Evolutionary conservation across 2,329 filamentous ascomycete species (phyloP).

Genomic region (Ophiocordyceps camponoti-saundersi): DNA sequence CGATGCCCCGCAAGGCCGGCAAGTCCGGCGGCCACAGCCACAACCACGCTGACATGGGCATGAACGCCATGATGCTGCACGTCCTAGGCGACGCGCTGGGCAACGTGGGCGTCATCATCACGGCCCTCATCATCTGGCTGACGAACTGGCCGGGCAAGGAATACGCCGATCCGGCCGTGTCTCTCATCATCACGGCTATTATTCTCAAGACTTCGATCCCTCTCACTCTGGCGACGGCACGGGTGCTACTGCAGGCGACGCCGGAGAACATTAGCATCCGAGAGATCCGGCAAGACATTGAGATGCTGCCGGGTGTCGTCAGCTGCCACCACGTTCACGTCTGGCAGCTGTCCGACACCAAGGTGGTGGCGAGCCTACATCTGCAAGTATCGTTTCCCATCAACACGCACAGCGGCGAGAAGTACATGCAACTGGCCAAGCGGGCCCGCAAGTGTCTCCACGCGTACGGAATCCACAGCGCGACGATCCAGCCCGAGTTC

Average conservation of each 20-base stretch:
- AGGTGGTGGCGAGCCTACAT: slow-evolving; percentile 84
- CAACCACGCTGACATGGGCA: slow-evolving; percentile 80
- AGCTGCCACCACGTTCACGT: slow-evolving; percentile 94
- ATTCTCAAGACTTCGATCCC: slow-evolving; percentile 61
- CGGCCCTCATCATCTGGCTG: slow-evolving; percentile 81
- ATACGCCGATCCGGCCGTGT: slow-evolving; percentile 85
- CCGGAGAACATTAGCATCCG: slow-evolving; percentile 76
- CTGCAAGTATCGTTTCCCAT: slow-evolving; percentile 85
- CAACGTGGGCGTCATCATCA: slow-evolving; percentile 71
- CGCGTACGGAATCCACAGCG: slow-evolving; percentile 89
- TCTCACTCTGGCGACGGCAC: slow-evolving; percentile 61
- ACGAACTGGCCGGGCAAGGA: slow-evolving; percentile 64
- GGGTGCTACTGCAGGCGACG: slow-evolving; percentile 87
- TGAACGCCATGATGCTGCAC: slow-evolving; percentile 69
- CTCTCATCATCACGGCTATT: slow-evolving; percentile 78
- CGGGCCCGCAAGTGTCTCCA: slow-evolving; percentile 79
- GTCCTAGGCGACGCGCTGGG: slow-evolving; percentile 72
- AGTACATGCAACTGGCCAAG: slow-evolving; percentile 82
- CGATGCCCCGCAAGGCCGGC: slow-evolving; percentile 44
- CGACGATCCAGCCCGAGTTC: slow-evolving; percentile 93
- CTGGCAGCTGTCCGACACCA: slow-evolving; percentile 93
- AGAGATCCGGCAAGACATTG: slow-evolving; percentile 85
- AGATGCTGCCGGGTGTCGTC: slow-evolving; percentile 65
- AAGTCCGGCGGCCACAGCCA: slow-evolving; percentile 46
- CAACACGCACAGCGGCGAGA: slow-evolving; percentile 56